Percentiles rank a stretch among this genome's conserved stretches.
Evolutionary conservation across 805 yeast genomes (phyloP).

Genomic region (Saccharomycopsis sp.): DNA sequence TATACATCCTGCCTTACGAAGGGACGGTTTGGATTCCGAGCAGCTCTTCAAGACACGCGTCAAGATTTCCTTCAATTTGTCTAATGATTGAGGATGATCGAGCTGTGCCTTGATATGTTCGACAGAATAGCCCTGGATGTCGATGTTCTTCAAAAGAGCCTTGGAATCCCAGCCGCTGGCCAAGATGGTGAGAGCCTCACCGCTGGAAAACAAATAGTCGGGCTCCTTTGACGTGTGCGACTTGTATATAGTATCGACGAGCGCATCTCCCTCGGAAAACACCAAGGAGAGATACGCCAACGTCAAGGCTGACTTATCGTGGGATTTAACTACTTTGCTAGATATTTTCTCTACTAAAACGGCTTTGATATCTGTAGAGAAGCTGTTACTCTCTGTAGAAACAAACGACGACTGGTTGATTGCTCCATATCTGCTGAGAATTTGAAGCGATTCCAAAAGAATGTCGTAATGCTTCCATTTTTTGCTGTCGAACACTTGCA

Average conservation of each 20-base stretch:
- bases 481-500: constrained; percentile 6
- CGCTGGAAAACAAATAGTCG: constrained; percentile 72
- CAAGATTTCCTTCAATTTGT: constrained; percentile 31
- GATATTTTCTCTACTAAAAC: constrained; percentile 9
- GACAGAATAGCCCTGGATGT: constrained; percentile 37
- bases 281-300: constrained; percentile 50
- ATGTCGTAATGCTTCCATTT: constrained; percentile 17
- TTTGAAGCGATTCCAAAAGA: constrained; percentile 12
- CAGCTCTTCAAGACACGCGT: constrained; percentile 46
- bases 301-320: constrained; percentile 53
- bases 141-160: constrained; percentile 45
- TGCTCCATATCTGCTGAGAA: constrained; percentile 27
- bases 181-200: constrained; percentile 72
- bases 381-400: background rate
- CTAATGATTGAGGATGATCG: constrained; percentile 15
- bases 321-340: constrained; percentile 32
- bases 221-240: constrained; percentile 61
- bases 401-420: constrained; percentile 22
- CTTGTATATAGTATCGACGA: constrained; percentile 43
- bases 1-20: constrained; percentile 72
- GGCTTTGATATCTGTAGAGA: constrained; percentile 14
- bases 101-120: constrained; percentile 15
- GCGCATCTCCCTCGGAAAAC: constrained; percentile 25
- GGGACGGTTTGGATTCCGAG: constrained; percentile 60
- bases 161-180: constrained; percentile 73